phyloP scores from a whole-genome alignment of 169 alveolate species.

The Perkinsus chesapeaki region DNA sequence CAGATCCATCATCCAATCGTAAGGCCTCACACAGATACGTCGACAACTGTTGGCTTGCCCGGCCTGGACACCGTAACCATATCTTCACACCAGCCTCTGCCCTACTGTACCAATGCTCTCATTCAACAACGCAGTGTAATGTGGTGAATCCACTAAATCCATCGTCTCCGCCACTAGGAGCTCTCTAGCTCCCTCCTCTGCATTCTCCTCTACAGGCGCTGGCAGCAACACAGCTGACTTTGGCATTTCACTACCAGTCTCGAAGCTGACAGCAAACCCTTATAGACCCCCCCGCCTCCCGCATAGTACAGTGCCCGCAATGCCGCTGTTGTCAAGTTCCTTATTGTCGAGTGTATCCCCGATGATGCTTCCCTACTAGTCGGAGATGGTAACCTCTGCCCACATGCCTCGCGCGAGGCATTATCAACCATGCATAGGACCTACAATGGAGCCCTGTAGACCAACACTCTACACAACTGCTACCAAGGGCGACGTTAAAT shows the following conservation, averaged over 20 bases:
- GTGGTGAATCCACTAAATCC: neutral
- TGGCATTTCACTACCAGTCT: neutral
- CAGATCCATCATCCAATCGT: neutral
- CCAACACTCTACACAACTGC: neutral
- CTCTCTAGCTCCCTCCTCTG: neutral
- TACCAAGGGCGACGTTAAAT: neutral
- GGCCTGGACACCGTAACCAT: neutral
- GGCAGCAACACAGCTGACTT: neutral
- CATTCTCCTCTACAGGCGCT: neutral
- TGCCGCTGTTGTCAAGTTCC: neutral
- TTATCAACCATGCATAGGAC: neutral
- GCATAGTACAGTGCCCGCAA: neutral
- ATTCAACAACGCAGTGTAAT: neutral
- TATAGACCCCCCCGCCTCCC: neutral
- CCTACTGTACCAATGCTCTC: neutral
- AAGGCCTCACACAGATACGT: neutral
- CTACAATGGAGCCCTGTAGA: neutral
- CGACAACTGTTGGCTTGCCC: neutral
- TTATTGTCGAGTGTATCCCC: neutral
- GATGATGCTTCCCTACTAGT: neutral
- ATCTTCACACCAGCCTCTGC: neutral
- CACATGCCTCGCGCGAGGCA: neutral
- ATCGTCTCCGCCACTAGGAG: neutral
- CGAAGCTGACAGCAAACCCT: neutral
- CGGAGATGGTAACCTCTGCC: neutral